These are phyloP conservation scores for Kodamaea alishanica DNA, from an alignment of 1,139 yeast species.

Conservation along the genomic window DNA sequence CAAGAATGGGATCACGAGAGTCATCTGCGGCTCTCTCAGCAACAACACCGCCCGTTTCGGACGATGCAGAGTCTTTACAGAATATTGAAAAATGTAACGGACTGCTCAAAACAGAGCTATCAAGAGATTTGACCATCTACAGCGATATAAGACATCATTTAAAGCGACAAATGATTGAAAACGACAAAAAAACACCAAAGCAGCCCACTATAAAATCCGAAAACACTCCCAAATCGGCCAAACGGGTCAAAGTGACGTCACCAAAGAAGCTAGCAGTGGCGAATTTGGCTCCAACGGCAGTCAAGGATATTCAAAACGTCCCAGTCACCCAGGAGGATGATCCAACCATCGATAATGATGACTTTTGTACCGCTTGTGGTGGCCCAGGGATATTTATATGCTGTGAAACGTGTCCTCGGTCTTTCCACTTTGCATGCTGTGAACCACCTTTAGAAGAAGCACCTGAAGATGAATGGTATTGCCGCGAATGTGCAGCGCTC, in stretches of 20 bases:
- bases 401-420: slow-evolving; percentile 89
- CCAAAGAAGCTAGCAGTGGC: slow-evolving; percentile 36
- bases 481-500: slow-evolving; percentile 57
- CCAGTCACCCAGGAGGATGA: slow-evolving; percentile 16
- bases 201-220: slow-evolving; percentile 4
- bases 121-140: slow-evolving; percentile 9
- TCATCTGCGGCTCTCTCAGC: slow-evolving; percentile 11
- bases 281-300: slow-evolving; percentile 25
- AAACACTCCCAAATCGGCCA: slow-evolving; percentile 9
- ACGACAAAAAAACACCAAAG: slow-evolving; percentile 4
- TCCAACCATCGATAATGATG: slow-evolving; percentile 61
- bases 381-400: slow-evolving; percentile 86
- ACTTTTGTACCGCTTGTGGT: slow-evolving; percentile 84
- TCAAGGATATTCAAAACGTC: neutral
- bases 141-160: slow-evolving; percentile 12
- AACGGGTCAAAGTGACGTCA: slow-evolving; percentile 41
- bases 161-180: slow-evolving; percentile 6
- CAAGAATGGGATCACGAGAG: slow-evolving; percentile 11
- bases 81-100: neutral
- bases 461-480: slow-evolving; percentile 90
- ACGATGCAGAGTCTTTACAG: neutral
- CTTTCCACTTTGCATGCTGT: slow-evolving; percentile 88
- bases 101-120: slow-evolving; percentile 6
- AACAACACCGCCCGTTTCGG: neutral
- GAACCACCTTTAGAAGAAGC: slow-evolving; percentile 83